phyloP scores from a whole-genome alignment of 1,284 basidiomycete genomes.

The Ustilago xerochloae region DNA sequence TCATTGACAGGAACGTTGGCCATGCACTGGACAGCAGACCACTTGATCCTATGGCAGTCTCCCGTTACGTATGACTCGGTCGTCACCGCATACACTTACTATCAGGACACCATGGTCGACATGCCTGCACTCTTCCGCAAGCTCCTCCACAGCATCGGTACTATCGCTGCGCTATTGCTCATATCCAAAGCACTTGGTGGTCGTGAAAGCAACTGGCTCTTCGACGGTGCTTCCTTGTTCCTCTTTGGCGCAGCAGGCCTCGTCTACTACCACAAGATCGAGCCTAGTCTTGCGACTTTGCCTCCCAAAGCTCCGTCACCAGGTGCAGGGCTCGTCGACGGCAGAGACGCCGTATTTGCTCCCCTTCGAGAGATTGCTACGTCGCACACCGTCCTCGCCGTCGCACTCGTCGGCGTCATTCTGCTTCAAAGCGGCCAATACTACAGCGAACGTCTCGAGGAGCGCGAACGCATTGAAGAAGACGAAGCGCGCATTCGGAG shows the following conservation, averaged over 20 bases:
- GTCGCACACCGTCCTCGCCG: constrained; percentile 63
- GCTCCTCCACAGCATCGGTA: constrained; percentile 48
- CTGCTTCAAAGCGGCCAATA: constrained; percentile 66
- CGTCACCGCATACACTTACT: constrained; percentile 62
- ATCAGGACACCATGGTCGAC: constrained; percentile 56
- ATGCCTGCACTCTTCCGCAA: constrained; percentile 45
- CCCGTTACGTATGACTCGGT: constrained; percentile 57
- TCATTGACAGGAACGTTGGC: constrained; percentile 56
- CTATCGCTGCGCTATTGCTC: constrained; percentile 43
- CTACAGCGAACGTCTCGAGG: constrained; percentile 66
- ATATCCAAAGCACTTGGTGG: constrained; percentile 59
- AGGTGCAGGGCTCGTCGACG: constrained; percentile 33
- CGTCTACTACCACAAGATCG: constrained; percentile 61
- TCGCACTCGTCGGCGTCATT: constrained; percentile 64
- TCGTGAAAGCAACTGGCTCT: constrained; percentile 66
- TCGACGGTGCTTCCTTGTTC: constrained; percentile 67
- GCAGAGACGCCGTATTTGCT: constrained; percentile 38
- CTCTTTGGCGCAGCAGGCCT: constrained; percentile 62
- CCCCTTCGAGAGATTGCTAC: constrained; percentile 64
- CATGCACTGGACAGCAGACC: constrained; percentile 67
- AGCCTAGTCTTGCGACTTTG: constrained; percentile 49
- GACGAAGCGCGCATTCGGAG: constrained; percentile 62
- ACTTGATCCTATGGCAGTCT: constrained; percentile 65
- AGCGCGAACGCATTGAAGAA: constrained; percentile 65
- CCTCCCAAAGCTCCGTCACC: constrained; percentile 43